phyloP scores from a whole-genome alignment of 208 protist genomes.

The Herpetomonas tarakana region DNA sequence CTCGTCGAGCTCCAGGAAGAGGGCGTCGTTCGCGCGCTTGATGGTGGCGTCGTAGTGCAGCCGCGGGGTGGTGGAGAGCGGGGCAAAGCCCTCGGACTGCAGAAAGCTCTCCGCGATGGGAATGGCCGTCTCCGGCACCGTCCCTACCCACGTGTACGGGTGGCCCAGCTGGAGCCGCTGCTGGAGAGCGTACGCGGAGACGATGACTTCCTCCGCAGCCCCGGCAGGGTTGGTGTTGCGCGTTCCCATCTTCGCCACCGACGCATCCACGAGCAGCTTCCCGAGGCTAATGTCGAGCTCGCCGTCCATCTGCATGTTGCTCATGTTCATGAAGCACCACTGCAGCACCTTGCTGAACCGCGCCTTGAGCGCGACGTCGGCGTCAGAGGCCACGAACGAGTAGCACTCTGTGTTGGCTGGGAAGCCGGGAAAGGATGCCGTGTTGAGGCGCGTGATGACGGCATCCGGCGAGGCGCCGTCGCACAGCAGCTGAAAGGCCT shows the following conservation, averaged over 20 bases:
- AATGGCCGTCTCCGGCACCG: constrained; percentile 53
- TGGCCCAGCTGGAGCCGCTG: constrained; percentile 84
- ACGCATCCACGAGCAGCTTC: constrained; percentile 69
- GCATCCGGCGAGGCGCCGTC: constrained; percentile 69
- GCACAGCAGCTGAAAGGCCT: constrained; percentile 87
- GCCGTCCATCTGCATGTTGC: constrained; percentile 89
- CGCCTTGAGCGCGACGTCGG: constrained; percentile 53
- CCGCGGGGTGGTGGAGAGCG: background rate
- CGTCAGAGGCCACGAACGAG: constrained; percentile 67
- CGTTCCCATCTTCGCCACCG: background rate
- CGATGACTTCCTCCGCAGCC: constrained; percentile 38
- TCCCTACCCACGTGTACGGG: constrained; percentile 80
- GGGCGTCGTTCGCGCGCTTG: constrained; percentile 67
- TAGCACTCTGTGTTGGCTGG: constrained; percentile 90
- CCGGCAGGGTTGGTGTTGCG: background rate
- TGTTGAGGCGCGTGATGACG: constrained; percentile 85
- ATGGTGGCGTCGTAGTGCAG: constrained; percentile 80
- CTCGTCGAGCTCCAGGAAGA: constrained; percentile 60
- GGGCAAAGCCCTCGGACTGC: background rate
- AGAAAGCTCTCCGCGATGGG: constrained; percentile 36
- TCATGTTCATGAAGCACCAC: constrained; percentile 92
- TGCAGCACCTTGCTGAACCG: constrained; percentile 90
- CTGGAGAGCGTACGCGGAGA: constrained; percentile 85
- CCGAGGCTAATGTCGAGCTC: constrained; percentile 77
- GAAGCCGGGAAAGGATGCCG: constrained; percentile 83